phyloP scores from a whole-genome alignment of 2,329 filamentous ascomycete genomes.

The Diaporthe citriasiana region DNA sequence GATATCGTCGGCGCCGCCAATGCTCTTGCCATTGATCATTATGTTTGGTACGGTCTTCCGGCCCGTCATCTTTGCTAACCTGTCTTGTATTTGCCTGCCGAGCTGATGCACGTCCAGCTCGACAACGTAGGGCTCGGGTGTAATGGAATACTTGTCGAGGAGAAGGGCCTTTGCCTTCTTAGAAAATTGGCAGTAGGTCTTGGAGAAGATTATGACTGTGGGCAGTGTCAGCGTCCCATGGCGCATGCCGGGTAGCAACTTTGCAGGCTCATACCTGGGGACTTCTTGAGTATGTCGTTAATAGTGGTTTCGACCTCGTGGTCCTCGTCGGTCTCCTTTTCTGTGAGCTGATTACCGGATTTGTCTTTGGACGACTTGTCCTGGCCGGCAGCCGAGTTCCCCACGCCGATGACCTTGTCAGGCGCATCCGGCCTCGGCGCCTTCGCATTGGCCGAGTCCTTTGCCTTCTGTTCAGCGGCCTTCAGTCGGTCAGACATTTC shows the following conservation, averaged over 20 bases:
- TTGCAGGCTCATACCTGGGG: constrained; percentile 76
- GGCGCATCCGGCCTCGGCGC: constrained; percentile 72
- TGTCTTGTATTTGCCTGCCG: constrained; percentile 79
- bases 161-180: constrained; percentile 88
- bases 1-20: constrained; percentile 92
- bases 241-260: constrained; percentile 35
- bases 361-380: constrained; percentile 60
- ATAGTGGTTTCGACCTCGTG: constrained; percentile 79
- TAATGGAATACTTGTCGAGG: constrained; percentile 86
- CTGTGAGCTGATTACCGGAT: constrained; percentile 54
- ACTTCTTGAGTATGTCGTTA: constrained; percentile 84
- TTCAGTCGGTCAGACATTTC: constrained; percentile 74
- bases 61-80: constrained; percentile 80
- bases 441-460: constrained; percentile 78
- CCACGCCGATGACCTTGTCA: constrained; percentile 70
- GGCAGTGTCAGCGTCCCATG: constrained; percentile 39
- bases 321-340: constrained; percentile 68
- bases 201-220: constrained; percentile 94
- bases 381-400: constrained; percentile 69
- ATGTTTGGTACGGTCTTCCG: constrained; percentile 93
- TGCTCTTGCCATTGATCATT: constrained; percentile 87
- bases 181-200: constrained; percentile 91
- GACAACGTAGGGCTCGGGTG: constrained; percentile 86
- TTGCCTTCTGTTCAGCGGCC: constrained; percentile 77
- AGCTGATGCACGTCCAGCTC: constrained; percentile 89